Conservation (phyloP, 2,329 filamentous ascomycete genomes). For the Xylariaceae sp. region DNA sequence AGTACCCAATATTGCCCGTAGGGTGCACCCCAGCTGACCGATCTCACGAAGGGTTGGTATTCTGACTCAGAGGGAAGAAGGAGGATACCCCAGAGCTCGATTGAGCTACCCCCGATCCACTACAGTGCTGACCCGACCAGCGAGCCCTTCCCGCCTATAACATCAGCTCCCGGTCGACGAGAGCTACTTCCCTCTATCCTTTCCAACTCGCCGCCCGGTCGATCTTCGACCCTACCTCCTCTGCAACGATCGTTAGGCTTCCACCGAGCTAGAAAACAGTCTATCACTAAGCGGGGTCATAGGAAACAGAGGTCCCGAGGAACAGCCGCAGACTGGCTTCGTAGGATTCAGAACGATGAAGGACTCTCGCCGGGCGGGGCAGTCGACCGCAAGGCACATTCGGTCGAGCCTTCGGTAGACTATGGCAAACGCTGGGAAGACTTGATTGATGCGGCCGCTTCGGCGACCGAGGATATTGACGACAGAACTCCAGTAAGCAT, state of each 20-base stretch:
- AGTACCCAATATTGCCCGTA: slow-evolving; percentile 9
- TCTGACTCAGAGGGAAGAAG: slow-evolving; percentile 61
- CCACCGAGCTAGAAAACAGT: slow-evolving; percentile 75
- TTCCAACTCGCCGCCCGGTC: slow-evolving; percentile 73
- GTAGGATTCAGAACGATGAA: slow-evolving; percentile 53
- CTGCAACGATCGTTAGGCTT: slow-evolving; percentile 68
- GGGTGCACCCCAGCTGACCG: slow-evolving; percentile 19
- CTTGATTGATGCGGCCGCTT: slow-evolving; percentile 86
- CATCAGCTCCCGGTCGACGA: slow-evolving; percentile 54
- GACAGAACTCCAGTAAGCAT: slow-evolving; percentile 78
- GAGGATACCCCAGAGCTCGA: slow-evolving; percentile 58
- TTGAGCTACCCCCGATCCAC: slow-evolving; percentile 68
- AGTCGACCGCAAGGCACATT: slow-evolving; percentile 75
- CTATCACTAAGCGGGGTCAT: slow-evolving; percentile 76
- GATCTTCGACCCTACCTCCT: slow-evolving; percentile 82
- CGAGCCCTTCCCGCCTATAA: slow-evolving; percentile 62
- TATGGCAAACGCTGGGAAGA: slow-evolving; percentile 95
- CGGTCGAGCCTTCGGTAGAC: slow-evolving; percentile 74
- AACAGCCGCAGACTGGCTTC: slow-evolving; percentile 62
- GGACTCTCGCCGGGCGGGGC: slow-evolving; percentile 57
- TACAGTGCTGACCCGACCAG: slow-evolving; percentile 59
- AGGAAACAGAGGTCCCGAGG: slow-evolving; percentile 70
- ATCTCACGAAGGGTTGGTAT: slow-evolving; percentile 55
- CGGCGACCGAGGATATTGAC: slow-evolving; percentile 83
- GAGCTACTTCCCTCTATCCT: slow-evolving; percentile 80